These are phyloP conservation scores for Arabidopsis lyrata DNA, from an alignment of 441 rosid genomes.

Conservation along the genomic window DNA sequence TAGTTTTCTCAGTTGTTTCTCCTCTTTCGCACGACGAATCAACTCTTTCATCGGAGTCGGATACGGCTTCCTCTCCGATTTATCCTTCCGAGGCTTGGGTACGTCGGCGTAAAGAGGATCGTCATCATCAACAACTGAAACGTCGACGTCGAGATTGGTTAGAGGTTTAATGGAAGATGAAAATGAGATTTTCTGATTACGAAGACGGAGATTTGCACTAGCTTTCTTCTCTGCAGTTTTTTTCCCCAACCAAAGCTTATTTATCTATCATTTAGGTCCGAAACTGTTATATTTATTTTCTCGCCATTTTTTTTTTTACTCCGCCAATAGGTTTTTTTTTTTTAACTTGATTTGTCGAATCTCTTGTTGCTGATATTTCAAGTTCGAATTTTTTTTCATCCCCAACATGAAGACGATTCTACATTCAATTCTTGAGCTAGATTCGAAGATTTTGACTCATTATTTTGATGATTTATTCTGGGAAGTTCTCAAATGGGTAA, in stretches of 20 bases:
- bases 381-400: no score
- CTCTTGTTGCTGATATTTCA: no score
- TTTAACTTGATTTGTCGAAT: no score
- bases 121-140: conserved; percentile 12
- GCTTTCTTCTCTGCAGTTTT: conserved; percentile 52
- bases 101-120: conserved; percentile 66
- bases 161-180: conserved; percentile 43
- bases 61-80: conserved; percentile 83
- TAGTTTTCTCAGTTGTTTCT: conserved; percentile 64
- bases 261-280: no score
- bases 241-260: background rate
- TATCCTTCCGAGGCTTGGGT: conserved; percentile 72
- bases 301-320: no score
- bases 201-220: conserved; percentile 31
- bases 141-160: conserved; percentile 11
- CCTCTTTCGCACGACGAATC: conserved; percentile 71
- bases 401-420: no score
- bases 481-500: background rate
- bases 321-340: no score
- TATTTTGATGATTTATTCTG: no score
- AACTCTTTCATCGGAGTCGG: conserved; percentile 74
- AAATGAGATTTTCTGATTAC: conserved; percentile 38
- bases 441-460: no score
- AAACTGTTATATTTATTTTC: no score
- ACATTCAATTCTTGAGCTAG: no score